Evolutionary conservation across 164 flowering plant genomes (phyloP).

Genomic region (Nymphaea colorata): DNA sequence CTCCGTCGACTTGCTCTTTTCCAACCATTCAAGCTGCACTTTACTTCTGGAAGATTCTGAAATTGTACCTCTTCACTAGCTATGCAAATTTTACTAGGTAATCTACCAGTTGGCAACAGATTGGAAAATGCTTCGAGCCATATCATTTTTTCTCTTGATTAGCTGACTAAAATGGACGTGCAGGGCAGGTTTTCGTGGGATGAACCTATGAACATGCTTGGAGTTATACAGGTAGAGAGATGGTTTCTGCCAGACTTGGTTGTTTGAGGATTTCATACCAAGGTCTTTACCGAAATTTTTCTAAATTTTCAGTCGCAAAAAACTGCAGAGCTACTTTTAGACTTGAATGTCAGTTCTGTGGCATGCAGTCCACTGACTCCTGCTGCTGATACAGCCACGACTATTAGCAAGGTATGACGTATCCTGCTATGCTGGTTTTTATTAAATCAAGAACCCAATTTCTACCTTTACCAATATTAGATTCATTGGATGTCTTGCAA

Average conservation of each 20-base stretch:
- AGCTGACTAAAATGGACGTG: background rate
- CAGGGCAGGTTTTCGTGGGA: slow-evolving; percentile 11
- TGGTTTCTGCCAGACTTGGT: background rate
- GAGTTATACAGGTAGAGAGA: slow-evolving; percentile 71
- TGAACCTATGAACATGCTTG: slow-evolving; percentile 68
- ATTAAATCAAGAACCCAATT: no score
- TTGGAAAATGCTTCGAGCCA: no score
- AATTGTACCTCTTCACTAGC: no score
- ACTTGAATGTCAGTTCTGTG: slow-evolving; percentile 54
- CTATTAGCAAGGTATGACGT: slow-evolving; percentile 45
- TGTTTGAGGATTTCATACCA: background rate
- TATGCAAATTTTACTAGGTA: no score
- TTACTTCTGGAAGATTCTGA: no score
- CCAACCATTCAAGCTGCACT: no score
- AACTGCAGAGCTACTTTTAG: slow-evolving; percentile 89
- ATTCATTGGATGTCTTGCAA: no score
- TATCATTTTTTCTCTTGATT: no score
- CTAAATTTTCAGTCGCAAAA: slow-evolving; percentile 60
- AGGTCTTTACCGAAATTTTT: background rate
- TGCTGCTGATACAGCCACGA: slow-evolving; percentile 47
- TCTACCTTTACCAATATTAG: no score
- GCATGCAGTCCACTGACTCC: slow-evolving; percentile 49
- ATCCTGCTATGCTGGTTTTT: no score
- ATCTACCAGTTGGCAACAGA: no score
- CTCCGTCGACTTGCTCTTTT: no score